Conservation (phyloP, 163 green algal species). For the Dunaliella salina region DNA sequence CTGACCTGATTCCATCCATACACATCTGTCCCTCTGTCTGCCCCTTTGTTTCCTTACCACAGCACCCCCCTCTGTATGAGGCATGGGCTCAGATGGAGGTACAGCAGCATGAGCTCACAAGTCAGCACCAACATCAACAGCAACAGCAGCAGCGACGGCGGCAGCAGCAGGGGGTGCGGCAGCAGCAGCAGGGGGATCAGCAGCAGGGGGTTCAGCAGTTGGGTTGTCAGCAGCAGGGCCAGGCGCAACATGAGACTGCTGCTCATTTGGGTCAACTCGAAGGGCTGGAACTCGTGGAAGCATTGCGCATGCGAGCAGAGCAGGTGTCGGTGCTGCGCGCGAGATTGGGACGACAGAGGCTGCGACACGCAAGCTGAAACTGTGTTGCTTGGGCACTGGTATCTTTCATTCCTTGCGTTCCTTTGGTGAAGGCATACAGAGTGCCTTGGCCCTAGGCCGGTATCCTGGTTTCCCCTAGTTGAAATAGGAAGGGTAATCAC, state of each 20-base stretch:
- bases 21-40: too few relatives aligned
- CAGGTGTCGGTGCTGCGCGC: not conserved
- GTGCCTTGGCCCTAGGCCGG: too few relatives aligned
- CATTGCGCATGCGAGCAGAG: not conserved
- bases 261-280: not conserved
- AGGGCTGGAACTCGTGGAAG: not conserved
- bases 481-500: too few relatives aligned
- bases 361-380: not conserved
- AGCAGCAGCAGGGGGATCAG: constrained; percentile 7
- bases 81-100: constrained; percentile 57
- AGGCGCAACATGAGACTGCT: not conserved
- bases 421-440: too few relatives aligned
- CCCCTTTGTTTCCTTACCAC: not conserved
- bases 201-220: not conserved
- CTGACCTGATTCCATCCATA: too few relatives aligned
- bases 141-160: not conserved
- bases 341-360: not conserved
- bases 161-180: not conserved
- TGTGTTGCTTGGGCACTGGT: too few relatives aligned
- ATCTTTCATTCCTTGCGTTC: too few relatives aligned
- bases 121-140: not conserved
- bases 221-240: not conserved
- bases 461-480: too few relatives aligned
- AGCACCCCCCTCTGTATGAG: constrained; percentile 61
- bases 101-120: not conserved